A percentile compares a stretch with the other conserved stretches of the same genome.
These are phyloP conservation scores for Starmerella apicola DNA, from an alignment of 805 yeast species.

Conservation along the genomic window DNA sequence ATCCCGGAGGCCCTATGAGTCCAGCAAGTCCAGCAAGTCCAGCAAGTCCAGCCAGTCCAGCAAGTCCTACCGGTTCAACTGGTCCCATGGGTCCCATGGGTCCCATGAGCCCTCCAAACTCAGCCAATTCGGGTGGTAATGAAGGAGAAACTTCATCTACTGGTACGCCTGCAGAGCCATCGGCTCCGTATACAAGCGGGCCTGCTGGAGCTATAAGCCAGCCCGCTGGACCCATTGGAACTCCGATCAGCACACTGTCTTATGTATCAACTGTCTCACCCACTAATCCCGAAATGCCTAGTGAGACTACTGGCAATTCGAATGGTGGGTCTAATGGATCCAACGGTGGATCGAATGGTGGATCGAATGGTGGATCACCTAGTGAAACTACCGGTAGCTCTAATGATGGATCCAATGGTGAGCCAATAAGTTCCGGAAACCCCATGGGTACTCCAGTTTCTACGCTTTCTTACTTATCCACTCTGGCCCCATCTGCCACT, in stretches of 20 bases:
- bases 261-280: too few relatives aligned
- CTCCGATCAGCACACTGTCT: too few relatives aligned
- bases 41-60: background rate
- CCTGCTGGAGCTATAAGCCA: too few relatives aligned
- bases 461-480: too few relatives aligned
- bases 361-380: background rate
- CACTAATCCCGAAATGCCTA: background rate
- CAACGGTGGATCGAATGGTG: background rate
- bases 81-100: background rate
- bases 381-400: slow-evolving; percentile 1
- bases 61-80: too few relatives aligned
- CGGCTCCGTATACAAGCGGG: too few relatives aligned
- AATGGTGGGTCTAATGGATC: slow-evolving; percentile 1
- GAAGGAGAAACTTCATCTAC: too few relatives aligned
- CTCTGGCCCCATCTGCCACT: too few relatives aligned
- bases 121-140: too few relatives aligned
- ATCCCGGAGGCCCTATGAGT: background rate
- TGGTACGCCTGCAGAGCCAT: too few relatives aligned
- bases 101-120: slow-evolving; percentile 1
- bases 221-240: too few relatives aligned
- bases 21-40: background rate
- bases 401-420: background rate
- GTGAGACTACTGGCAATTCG: slow-evolving; percentile 1
- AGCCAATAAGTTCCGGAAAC: background rate
- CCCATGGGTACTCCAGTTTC: too few relatives aligned